Evolutionary conservation across 2,329 filamentous ascomycete species (phyloP), one percentile per base, ranked within the genome.

Genomic region (Rhinocladiella mackenziei): DNA sequence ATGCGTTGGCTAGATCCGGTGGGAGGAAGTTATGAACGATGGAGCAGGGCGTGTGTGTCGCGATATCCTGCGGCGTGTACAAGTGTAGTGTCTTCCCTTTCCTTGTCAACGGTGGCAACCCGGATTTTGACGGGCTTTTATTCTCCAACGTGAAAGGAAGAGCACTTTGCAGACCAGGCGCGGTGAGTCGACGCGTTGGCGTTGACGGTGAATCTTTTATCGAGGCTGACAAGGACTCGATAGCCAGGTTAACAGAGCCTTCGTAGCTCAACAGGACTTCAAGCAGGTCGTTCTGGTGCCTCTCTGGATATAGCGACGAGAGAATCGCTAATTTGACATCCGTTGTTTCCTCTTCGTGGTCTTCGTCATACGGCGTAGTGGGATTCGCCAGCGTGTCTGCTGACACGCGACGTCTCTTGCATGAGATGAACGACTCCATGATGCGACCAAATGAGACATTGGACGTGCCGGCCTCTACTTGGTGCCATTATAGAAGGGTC

Each of bases 21-120:
- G 87, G 81, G 0, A 98, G 72, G 56, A 97, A 96, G 59, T 95
- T 92, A 65, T 94, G 89, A 43, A 96, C 81, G 54, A 97, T 85
- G 8, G 86, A 89, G 66, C 89, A 96, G 1, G 92, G 89, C 0
- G 91, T 95, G 60, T 94, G 78, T 17, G 78, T 74, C 36, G 86
- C 84, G 33, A 97, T 79, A 56, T 95, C 89, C 28, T 80, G 72
- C 0, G 89, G 86, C 30, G 86, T 80, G 64, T 85, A 97, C 0
- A 97, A 72, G 60, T 91, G 85, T 2, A 97, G 66, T 0, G 91
- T 96, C 56, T 80, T 79, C 9, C 89, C 91, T 60, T 84, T 94
- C 58, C 78, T 84, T 0, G 84, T 81, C 48, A 86, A 66, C 0
- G 75, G 52, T 53, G 71, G 69, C 13, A 32, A n/a, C 45, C 36